Conservation (phyloP, 1,139 yeast species). For the Lodderomyces parapsilosis region DNA sequence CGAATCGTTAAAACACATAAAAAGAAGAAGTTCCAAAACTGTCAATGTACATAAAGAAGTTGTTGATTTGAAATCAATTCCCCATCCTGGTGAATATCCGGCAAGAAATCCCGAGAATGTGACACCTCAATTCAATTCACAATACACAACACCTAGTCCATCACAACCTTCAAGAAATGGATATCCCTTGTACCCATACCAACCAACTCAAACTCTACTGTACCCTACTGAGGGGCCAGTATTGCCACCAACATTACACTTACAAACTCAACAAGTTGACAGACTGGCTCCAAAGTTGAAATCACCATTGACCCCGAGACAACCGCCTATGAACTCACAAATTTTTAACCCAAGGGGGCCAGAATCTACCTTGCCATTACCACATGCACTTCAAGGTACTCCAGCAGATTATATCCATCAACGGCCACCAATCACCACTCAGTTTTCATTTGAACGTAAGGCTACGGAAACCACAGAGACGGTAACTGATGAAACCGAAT, state of each 20-base stretch:
- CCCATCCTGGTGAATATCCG: slow-evolving; percentile 20
- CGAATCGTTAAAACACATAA: slow-evolving; percentile 55
- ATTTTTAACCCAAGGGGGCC: not conserved
- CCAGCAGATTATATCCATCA: not conserved
- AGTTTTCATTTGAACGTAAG: not conserved
- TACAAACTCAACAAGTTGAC: not conserved
- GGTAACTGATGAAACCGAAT: not conserved
- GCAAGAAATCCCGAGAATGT: not conserved
- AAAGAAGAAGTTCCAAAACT: slow-evolving; percentile 57
- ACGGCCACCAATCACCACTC: not conserved
- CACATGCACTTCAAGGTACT: not conserved
- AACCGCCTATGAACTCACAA: not conserved
- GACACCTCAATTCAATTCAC: not conserved
- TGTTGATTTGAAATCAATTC: slow-evolving; percentile 34
- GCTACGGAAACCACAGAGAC: not conserved
- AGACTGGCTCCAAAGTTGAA: not conserved
- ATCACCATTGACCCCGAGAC: slow-evolving; percentile 1
- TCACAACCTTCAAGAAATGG: slow-evolving; percentile 1
- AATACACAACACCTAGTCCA: not conserved
- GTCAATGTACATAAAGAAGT: slow-evolving; percentile 44
- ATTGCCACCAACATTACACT: not conserved
- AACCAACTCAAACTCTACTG: slow-evolving; percentile 19
- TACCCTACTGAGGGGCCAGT: not conserved
- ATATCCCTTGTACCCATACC: not conserved
- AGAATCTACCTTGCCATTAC: not conserved